phyloP scores from a whole-genome alignment of 768 basidiomycete species.

The Rhodotorula taiwanensis region DNA sequence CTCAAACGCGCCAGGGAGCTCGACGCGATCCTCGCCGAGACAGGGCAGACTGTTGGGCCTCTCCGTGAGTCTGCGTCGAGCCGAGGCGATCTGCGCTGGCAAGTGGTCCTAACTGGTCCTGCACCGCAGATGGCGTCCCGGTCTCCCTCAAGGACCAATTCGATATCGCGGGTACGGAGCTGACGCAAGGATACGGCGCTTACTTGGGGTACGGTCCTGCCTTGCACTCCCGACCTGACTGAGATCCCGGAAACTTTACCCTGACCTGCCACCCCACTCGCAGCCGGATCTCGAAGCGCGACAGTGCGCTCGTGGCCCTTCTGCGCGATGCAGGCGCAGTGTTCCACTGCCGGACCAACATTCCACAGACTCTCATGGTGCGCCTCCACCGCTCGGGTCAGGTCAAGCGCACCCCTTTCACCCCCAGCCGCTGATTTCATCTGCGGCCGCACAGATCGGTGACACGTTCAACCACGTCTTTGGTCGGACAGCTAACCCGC shows the following conservation, averaged over 20 bases:
- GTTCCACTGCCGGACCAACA: constrained; percentile 34
- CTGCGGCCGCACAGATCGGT: constrained; percentile 55
- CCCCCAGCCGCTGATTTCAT: background rate
- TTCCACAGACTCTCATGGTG: constrained; percentile 23
- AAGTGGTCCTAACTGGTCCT: background rate
- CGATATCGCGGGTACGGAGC: constrained; percentile 40
- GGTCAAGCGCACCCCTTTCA: too few species aligned
- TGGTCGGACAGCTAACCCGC: constrained; percentile 48
- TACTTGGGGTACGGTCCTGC: background rate
- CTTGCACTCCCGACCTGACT: too few species aligned
- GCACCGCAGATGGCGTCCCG: constrained; percentile 42
- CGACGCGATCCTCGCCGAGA: constrained; percentile 58
- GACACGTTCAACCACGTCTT: constrained; percentile 75
- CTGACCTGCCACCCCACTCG: too few species aligned
- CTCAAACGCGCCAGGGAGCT: constrained; percentile 59
- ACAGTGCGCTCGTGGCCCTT: constrained; percentile 18
- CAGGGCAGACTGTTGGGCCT: constrained; percentile 62
- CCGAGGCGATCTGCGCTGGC: too few species aligned
- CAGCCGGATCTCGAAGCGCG: constrained; percentile 19
- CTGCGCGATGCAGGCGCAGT: constrained; percentile 29
- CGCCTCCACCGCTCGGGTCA: background rate
- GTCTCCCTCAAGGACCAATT: constrained; percentile 46
- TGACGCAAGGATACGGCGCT: background rate
- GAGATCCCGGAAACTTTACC: too few species aligned
- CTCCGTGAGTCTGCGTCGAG: background rate